Evolutionary conservation across 208 protist species (phyloP), one percentile per base, ranked within the genome.

Genomic region (Acanthamoeba triangularis): DNA sequence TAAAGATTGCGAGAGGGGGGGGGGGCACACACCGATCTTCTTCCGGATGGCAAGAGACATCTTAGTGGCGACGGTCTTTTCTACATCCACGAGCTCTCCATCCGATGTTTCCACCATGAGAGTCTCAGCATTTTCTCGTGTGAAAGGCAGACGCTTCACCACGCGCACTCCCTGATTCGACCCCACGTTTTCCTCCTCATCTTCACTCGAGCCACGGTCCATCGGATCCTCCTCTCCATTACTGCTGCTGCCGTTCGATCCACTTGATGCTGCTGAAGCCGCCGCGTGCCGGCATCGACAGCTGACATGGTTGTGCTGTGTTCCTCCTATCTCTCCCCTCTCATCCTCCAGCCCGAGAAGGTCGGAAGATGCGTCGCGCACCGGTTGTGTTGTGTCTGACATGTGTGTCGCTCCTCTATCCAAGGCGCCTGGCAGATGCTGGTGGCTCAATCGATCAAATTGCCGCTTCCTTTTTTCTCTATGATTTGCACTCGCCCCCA

Each of bases 31-130:
- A 94, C 90, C 90, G 8, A 94, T 35, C 63, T 76, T 67, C 44
- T 76, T 94, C 11, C 90, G 90, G 33, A 94, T 94, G 49, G 90
- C 72, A 3, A 84, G 59, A 20, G 56, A 78, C 90, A 94, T 94
- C 30, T 47, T 33, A 4, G 44, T 84, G 30, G 72, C 63, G 3
- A 94, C 63, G 59, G 13, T n/a, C 44, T 94, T 94, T 54, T 94
- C 72, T 8, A 94, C 37, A 35, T 94, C 90, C 4, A 94, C 49
- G n/a, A 94, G 47, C 59, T 84, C 72, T 23, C 63, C 90, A 76
- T 94, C 90, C 4, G 90, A 94, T 8, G 47, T 65, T 59, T 94
- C 90, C 63, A 94, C 63, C 44, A 63, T 49, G 1, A 94, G 41
- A 33, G 90, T 94, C 30, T 94, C 90, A 1, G 47, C 90, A 37